phyloP scores from a whole-genome alignment of 75 land plant genomes.

The Cryptomeria japonica region DNA sequence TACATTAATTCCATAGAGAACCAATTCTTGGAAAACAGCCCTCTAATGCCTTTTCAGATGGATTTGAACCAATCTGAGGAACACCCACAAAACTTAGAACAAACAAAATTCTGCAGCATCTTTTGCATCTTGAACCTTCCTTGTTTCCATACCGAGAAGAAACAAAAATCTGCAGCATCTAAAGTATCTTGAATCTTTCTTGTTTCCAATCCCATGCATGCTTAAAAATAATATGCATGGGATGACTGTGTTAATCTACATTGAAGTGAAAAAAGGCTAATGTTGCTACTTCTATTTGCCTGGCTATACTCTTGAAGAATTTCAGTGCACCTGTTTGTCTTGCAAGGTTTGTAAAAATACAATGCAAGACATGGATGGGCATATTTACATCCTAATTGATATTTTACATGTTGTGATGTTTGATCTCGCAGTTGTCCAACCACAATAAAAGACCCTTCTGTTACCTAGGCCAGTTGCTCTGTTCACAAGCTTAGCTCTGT shows the following conservation, averaged over 20 bases:
- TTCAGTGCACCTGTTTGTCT: neutral
- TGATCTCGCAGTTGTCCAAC: neutral
- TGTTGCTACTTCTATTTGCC: neutral
- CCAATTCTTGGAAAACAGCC: neutral
- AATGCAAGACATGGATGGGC: neutral
- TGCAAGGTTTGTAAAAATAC: neutral
- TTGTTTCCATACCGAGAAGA: neutral
- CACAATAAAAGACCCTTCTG: neutral
- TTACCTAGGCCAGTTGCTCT: neutral
- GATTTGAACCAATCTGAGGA: neutral
- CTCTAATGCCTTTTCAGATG: neutral
- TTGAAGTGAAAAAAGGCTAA: conserved; percentile 2
- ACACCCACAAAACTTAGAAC: neutral
- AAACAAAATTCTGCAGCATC: neutral
- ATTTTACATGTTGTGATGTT: neutral
- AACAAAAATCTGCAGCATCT: neutral
- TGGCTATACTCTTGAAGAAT: neutral
- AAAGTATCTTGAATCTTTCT: neutral
- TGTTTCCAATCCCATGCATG: neutral
- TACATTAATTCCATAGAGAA: neutral
- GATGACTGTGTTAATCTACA: neutral
- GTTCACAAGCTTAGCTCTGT: neutral
- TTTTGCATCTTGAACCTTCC: neutral
- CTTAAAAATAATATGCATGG: neutral
- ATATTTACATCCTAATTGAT: conserved; percentile 1